Evolutionary conservation across 23 red algal genomes (phyloP).

Genomic region (Gracilaria caudata): DNA sequence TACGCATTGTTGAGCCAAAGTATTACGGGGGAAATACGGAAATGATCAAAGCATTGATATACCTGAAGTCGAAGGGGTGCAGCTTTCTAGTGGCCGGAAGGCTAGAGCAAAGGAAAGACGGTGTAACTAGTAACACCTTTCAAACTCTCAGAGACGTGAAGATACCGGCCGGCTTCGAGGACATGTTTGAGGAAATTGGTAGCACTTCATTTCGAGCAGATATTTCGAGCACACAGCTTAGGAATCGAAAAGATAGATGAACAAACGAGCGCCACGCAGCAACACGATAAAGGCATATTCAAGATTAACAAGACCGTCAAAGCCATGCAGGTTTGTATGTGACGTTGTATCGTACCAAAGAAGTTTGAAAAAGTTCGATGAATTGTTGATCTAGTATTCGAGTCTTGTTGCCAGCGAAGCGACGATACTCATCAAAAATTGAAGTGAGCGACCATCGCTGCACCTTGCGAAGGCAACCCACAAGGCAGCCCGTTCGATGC

Average conservation of each 20-base stretch:
- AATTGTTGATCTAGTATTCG: conserved; percentile 98
- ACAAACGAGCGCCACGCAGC: background rate
- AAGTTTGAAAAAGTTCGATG: conserved; percentile 95
- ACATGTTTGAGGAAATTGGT: conserved; percentile 75
- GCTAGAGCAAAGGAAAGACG: conserved; percentile 56
- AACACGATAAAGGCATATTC: background rate
- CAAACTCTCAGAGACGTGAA: conserved; percentile 65
- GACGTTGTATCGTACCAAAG: conserved; percentile 76
- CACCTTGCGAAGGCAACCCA: conserved; percentile 93
- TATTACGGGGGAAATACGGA: conserved; percentile 76
- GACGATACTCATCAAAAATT: conserved; percentile 98
- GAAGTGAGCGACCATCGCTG: conserved; percentile 98
- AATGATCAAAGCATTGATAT: conserved; percentile 58
- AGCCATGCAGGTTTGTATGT: conserved; percentile 85
- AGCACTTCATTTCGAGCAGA: conserved; percentile 70
- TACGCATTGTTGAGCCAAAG: conserved; percentile 67
- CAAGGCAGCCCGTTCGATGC: conserved; percentile 92
- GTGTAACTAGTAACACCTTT: conserved; percentile 14
- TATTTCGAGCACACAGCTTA: conserved; percentile 69
- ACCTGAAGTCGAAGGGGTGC: conserved; percentile 54
- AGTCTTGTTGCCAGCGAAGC: conserved; percentile 95
- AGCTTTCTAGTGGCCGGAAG: conserved; percentile 79
- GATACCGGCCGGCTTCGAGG: conserved; percentile 65
- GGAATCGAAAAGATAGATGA: background rate
- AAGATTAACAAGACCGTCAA: background rate